Evolutionary conservation across 768 basidiomycete genomes (phyloP).

Genomic region (Mycena indigotica): DNA sequence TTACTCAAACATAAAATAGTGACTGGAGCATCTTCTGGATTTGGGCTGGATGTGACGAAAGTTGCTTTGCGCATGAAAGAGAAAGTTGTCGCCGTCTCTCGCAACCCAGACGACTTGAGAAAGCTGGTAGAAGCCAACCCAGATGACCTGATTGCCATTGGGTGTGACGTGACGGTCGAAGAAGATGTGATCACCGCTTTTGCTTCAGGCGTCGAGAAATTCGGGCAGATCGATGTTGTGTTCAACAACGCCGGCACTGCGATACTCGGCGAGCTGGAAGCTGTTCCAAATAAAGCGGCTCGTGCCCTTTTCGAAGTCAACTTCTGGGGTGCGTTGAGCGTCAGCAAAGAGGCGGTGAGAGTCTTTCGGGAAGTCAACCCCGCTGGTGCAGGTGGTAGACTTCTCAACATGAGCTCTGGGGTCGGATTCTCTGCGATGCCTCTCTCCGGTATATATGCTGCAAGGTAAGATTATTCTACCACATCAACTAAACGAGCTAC

Average conservation of each 20-base stretch:
- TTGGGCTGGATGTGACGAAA: conserved; percentile 22
- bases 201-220: conserved; percentile 4
- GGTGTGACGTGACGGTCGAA: conserved; percentile 12
- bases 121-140: conserved; percentile 15
- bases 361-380: conserved; percentile 16
- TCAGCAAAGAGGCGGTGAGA: conserved; percentile 14
- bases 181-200: conserved; percentile 19
- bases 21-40: conserved; percentile 27
- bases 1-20: too few relatives aligned
- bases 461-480: conserved; percentile 5
- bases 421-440: conserved; percentile 7
- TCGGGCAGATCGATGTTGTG: conserved; percentile 23
- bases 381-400: neutral
- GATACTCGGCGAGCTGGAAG: conserved; percentile 29
- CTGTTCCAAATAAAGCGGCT: conserved; percentile 20
- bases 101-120: conserved; percentile 16
- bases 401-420: conserved; percentile 7
- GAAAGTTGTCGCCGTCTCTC: conserved; percentile 23
- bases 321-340: conserved; percentile 26
- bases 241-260: conserved; percentile 22
- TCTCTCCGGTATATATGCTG: conserved; percentile 9
- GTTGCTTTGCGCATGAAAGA: conserved; percentile 22
- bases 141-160: conserved; percentile 5
- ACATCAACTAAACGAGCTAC: too few relatives aligned
- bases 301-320: conserved; percentile 29